These are phyloP conservation scores for Aegilops longissima DNA, from an alignment of 176 grass and related monocot species.

Conservation along the genomic window DNA sequence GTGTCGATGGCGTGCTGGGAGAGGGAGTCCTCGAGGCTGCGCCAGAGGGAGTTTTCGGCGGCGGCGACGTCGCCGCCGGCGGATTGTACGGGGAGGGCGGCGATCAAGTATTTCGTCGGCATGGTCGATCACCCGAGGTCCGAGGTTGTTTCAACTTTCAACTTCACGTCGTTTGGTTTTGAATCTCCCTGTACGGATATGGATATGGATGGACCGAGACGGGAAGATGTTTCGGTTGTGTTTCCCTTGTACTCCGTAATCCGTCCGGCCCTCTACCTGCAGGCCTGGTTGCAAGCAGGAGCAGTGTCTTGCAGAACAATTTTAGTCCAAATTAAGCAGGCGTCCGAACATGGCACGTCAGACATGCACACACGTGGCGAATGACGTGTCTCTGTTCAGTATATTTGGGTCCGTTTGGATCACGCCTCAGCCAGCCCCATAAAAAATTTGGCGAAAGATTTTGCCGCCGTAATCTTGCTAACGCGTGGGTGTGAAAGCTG, in stretches of 20 bases:
- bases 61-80: constrained; percentile 12
- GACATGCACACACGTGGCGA: not conserved
- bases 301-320: not conserved
- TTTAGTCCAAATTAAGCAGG: not conserved
- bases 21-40: constrained; percentile 62
- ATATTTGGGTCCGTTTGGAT: no score
- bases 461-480: no score
- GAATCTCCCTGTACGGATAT: no score
- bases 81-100: constrained; percentile 63
- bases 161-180: not conserved
- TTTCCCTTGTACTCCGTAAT: not conserved
- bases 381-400: not conserved
- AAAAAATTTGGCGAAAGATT: no score
- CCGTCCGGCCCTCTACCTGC: not conserved
- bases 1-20: constrained; percentile 76
- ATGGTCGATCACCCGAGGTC: constrained; percentile 26
- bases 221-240: not conserved
- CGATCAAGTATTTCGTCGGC: constrained; percentile 81
- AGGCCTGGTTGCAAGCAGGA: not conserved
- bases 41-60: constrained; percentile 48
- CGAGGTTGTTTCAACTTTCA: not conserved
- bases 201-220: not conserved
- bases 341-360: no score
- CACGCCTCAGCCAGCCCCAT: no score
- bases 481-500: no score